A percentile compares a stretch with the other conserved stretches of the same genome.
Evolutionary conservation across 1,284 basidiomycete genomes (phyloP).

Genomic region (Cryptococcus depauperatus): DNA sequence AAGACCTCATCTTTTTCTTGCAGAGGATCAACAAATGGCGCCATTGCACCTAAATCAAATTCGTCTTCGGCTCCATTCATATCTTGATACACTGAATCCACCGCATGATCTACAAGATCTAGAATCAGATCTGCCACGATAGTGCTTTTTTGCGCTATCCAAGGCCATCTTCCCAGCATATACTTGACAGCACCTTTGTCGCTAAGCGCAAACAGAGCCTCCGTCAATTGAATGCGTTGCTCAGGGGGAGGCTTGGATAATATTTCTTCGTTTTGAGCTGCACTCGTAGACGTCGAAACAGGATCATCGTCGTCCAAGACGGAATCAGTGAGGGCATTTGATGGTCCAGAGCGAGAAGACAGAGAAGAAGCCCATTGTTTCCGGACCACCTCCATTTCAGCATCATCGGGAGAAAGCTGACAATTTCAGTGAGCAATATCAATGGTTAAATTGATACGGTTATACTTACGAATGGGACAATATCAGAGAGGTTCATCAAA

Average conservation of each 20-base stretch:
- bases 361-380: constrained; percentile 62
- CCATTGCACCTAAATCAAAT: constrained; percentile 13
- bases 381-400: constrained; percentile 60
- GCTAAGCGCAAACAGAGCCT: constrained; percentile 78
- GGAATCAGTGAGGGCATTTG: constrained; percentile 79
- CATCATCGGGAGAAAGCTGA: constrained; percentile 69
- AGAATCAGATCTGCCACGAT: constrained; percentile 78
- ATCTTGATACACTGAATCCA: constrained; percentile 61
- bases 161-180: constrained; percentile 74
- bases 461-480: constrained; percentile 46
- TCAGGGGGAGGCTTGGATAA: constrained; percentile 50
- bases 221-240: constrained; percentile 72
- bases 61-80: constrained; percentile 43
- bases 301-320: constrained; percentile 63
- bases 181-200: constrained; percentile 67
- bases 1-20: constrained; percentile 17
- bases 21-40: constrained; percentile 10
- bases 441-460: constrained; percentile 1
- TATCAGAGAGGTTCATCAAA: constrained; percentile 72
- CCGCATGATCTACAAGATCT: constrained; percentile 60
- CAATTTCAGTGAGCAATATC: constrained; percentile 1
- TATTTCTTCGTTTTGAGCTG: constrained; percentile 47
- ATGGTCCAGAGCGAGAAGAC: constrained; percentile 55
- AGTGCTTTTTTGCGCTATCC: constrained; percentile 72
- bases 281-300: constrained; percentile 14